Conservation (phyloP, 1,284 basidiomycete genomes). For the Sanghuangporus sanghuang region DNA sequence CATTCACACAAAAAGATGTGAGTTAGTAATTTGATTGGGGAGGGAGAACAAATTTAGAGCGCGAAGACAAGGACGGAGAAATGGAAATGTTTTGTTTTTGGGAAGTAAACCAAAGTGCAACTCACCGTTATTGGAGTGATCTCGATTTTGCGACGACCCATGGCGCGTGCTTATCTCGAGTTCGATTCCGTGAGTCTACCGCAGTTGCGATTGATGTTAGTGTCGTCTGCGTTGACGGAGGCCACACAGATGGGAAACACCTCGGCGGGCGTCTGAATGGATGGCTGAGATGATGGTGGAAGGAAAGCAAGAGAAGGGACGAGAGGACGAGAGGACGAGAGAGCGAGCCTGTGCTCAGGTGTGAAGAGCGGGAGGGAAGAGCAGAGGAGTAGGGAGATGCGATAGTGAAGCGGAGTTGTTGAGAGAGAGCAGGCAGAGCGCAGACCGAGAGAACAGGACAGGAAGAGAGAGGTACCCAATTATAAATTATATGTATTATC, state of each 20-base stretch:
- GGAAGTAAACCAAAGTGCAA: not conserved
- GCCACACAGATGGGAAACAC: not conserved
- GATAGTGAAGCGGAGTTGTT: not conserved
- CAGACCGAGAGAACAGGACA: not conserved
- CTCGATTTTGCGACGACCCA: constrained; percentile 21
- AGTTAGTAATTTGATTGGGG: not conserved
- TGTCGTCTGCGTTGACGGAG: not conserved
- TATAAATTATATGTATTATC: not conserved
- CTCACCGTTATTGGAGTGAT: constrained; percentile 19
- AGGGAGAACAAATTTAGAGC: not conserved
- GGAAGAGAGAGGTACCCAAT: not conserved
- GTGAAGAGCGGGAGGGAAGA: not conserved
- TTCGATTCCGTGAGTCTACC: not conserved
- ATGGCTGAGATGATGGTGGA: not conserved
- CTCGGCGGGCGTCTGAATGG: not conserved
- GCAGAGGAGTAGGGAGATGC: not conserved
- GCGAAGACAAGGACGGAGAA: not conserved
- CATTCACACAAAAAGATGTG: not conserved
- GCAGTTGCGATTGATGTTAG: not conserved
- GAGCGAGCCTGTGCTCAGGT: not conserved
- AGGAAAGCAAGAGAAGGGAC: not conserved
- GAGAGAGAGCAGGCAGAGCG: not conserved
- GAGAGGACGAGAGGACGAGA: not conserved
- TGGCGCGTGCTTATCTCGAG: not conserved
- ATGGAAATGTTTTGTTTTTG: not conserved